A percentile compares a stretch with the other conserved stretches of the same genome.
Conservation (phyloP, 257 asterid genomes). For the Salvia hispanica region DNA sequence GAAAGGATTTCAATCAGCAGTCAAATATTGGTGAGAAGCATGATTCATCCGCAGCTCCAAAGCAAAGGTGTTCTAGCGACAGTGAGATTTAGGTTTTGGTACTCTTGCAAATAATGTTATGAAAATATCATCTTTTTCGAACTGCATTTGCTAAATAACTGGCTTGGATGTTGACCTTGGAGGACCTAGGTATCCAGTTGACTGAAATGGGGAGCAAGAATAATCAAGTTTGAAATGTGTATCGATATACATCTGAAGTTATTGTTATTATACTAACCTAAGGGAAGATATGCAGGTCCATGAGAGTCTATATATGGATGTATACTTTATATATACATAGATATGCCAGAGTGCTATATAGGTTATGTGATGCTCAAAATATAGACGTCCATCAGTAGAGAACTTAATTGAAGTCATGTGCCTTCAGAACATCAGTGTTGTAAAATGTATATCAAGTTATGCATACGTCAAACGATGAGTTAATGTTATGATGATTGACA, state of each 20-base stretch:
- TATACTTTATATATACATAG: not conserved
- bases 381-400: conserved; percentile 1
- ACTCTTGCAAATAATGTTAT: conserved; percentile 26
- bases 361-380: not conserved
- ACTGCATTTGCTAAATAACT: conserved; percentile 3
- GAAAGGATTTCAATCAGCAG: conserved; percentile 63
- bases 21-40: conserved; percentile 51
- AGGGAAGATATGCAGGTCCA: not conserved
- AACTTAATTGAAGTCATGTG: conserved; percentile 15
- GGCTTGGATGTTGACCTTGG: not conserved
- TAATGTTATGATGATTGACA: conserved; percentile 9
- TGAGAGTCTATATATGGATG: not conserved
- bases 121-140: conserved; percentile 21
- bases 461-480: conserved; percentile 19
- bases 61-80: conserved; percentile 62
- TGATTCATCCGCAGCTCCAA: conserved; percentile 52
- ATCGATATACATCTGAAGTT: conserved; percentile 4
- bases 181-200: too few relatives aligned
- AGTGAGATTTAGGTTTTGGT: conserved; percentile 37
- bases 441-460: conserved; percentile 20
- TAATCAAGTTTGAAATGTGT: not conserved
- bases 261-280: not conserved
- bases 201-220: conserved; percentile 14
- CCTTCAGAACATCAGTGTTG: conserved; percentile 21
- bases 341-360: conserved; percentile 1